Percentiles rank a stretch among this genome's conserved stretches.
These are phyloP conservation scores for Rosa chinensis DNA, from an alignment of 306 rosid species.

Conservation along the genomic window DNA sequence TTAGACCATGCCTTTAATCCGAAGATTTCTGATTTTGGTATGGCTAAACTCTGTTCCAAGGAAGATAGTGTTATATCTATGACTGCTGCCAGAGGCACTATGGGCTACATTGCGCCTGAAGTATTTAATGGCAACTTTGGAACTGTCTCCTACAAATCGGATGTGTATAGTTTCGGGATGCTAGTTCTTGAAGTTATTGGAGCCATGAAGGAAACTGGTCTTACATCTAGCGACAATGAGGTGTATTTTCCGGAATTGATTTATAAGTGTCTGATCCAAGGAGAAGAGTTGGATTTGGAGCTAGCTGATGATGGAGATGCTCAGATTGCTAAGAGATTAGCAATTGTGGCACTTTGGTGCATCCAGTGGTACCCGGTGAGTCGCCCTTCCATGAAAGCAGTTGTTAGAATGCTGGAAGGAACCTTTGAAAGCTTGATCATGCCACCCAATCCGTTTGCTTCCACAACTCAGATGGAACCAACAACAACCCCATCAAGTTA, in stretches of 20 bases:
- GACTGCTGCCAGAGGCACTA: conserved; percentile 39
- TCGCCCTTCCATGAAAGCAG: conserved; percentile 18
- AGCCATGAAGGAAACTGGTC: conserved; percentile 19
- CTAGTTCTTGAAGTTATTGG: conserved; percentile 34
- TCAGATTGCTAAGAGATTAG: conserved; percentile 7
- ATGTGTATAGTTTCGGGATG: conserved; percentile 44
- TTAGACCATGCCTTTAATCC: conserved; percentile 31
- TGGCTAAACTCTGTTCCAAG: conserved; percentile 40
- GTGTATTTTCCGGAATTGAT: conserved; percentile 15
- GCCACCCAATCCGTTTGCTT: conserved; percentile 13
- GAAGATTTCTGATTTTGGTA: conserved; percentile 42
- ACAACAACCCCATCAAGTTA: background rate
- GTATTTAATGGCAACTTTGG: conserved; percentile 43
- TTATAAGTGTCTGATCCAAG: background rate
- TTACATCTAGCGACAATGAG: background rate
- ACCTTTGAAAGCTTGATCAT: background rate
- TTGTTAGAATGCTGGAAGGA: conserved; percentile 22
- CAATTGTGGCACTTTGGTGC: conserved; percentile 13
- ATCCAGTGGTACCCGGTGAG: conserved; percentile 18
- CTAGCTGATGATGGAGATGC: background rate
- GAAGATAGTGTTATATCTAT: conserved; percentile 36
- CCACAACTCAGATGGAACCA: background rate
- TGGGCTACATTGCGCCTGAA: conserved; percentile 47
- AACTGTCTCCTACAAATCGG: conserved; percentile 27
- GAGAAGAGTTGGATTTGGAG: background rate